Evolutionary conservation across 106 monocot species (phyloP), one percentile per base, ranked within the genome.

Genomic region (Dendrobium catenatum): DNA sequence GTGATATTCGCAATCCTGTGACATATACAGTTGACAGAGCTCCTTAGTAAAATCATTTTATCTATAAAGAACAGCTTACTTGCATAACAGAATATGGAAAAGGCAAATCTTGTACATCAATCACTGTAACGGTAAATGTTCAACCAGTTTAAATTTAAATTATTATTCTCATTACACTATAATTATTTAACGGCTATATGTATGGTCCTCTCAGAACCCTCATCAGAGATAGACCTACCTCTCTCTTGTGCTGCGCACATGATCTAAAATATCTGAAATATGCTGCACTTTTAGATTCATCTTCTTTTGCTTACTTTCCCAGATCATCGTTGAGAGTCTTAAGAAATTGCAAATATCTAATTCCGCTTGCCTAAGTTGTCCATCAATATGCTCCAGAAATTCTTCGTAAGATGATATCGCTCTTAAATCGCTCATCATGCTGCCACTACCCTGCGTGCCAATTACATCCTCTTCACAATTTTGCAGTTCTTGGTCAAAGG

Each of bases 321-420:
- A 66, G 6, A 79, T 75, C 77, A 85, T 79, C 40, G 47, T 42
- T 55, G 88, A 83, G 27, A 87, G 37, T 46, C 73, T 90, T 47
- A 89, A 51, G 19, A 90, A 54, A 67, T 76, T 75, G 19, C 64
- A 27, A 22, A 90, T 68, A 66, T 86, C 85, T 44, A 76, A 77
- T 81, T 90, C 92, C 77, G 85, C 80, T 72, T 82, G 42, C 58
- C 55, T 66, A 66, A 93, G 86, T 77, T 82, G 79, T 26, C 54
- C 80, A 86, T 93, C 88, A 68, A 88, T 19, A 83, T 83, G 76
- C 55, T 76, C 68, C 54, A 93, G 42, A 68, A 93, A 85, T 17
- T 83, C 84, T 33, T 88, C 73, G 29, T 79, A 90, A 37, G 79
- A 82, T 22, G 83, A 81, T 73, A 80, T 55, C 64, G 31, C 56